A percentile compares a stretch with the other conserved stretches of the same genome.
These are phyloP conservation scores for Pinus albicaulis DNA, from an alignment of 75 land plant genomes.

Conservation along the genomic window DNA sequence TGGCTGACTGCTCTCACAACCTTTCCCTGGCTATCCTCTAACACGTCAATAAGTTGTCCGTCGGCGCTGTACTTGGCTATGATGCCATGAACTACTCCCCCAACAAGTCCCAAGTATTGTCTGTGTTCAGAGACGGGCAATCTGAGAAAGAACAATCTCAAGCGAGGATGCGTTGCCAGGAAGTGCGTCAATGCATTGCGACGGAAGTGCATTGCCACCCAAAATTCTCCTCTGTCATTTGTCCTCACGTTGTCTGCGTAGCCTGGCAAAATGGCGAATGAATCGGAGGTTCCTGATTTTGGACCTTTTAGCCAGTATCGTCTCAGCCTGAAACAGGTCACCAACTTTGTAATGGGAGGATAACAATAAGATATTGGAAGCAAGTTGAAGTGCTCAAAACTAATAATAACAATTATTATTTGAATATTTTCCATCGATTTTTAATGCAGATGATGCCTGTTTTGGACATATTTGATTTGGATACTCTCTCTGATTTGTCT, in stretches of 20 bases:
- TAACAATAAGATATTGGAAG: too few species aligned
- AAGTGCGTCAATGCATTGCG: conserved; percentile 14
- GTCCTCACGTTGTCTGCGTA: conserved; percentile 62
- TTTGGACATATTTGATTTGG: too few species aligned
- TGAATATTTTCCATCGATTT: too few species aligned
- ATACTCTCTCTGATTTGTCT: too few species aligned
- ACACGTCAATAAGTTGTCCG: conserved; percentile 14
- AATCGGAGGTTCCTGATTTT: conserved; percentile 37
- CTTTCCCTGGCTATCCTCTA: conserved; percentile 18
- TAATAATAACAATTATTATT: too few species aligned
- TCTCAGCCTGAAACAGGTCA: conserved; percentile 11
- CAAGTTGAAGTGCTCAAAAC: too few species aligned
- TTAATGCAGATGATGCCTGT: too few species aligned
- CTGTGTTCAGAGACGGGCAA: conserved; percentile 49
- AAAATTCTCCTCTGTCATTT: conserved; percentile 51
- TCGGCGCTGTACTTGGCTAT: conserved; percentile 19
- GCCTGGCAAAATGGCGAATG: conserved; percentile 45
- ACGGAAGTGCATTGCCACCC: conserved; percentile 74
- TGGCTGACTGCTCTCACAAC: conserved; percentile 22
- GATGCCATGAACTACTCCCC: conserved; percentile 8
- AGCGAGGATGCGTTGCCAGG: conserved; percentile 16
- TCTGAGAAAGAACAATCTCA: conserved; percentile 46
- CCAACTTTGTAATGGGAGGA: too few species aligned
- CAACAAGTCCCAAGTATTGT: conserved; percentile 19
- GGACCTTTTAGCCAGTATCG: conserved; percentile 56